phyloP scores from a whole-genome alignment of 2,329 filamentous ascomycete genomes.

The Xylariaceae sp. region DNA sequence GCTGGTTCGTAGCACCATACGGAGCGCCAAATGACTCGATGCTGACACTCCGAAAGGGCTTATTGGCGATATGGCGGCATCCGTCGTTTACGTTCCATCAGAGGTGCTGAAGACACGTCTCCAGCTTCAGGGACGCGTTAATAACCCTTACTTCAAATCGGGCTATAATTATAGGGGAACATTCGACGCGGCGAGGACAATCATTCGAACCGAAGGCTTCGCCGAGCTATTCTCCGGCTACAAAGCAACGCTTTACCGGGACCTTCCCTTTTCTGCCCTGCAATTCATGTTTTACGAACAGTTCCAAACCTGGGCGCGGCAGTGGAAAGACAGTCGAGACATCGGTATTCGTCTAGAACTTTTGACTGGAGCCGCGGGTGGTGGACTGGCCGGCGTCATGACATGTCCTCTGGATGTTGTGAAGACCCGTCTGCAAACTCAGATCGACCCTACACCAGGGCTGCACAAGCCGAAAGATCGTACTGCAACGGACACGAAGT shows the following conservation, averaged over 20 bases:
- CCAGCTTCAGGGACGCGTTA: conserved; percentile 89
- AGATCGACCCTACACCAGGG: conserved; percentile 52
- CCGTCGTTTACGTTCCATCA: conserved; percentile 90
- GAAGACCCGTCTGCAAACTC: conserved; percentile 93
- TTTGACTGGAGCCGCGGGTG: conserved; percentile 81
- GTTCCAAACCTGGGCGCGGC: conserved; percentile 74
- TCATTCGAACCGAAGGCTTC: conserved; percentile 76
- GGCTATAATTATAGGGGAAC: conserved; percentile 95
- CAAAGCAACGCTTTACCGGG: conserved; percentile 89
- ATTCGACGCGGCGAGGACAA: conserved; percentile 77
- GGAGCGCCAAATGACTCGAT: conserved; percentile 3
- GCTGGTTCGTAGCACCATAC: conserved; percentile 55
- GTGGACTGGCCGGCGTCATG: conserved; percentile 86
- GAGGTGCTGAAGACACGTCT: conserved; percentile 97
- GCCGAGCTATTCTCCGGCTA: conserved; percentile 93
- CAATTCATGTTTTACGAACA: conserved; percentile 99
- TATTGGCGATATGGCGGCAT: conserved; percentile 85
- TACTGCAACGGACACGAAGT: conserved; percentile 25
- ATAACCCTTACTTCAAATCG: conserved; percentile 89
- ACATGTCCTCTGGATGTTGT: conserved; percentile 97
- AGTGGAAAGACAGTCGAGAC: conserved; percentile 73
- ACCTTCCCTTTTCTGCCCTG: conserved; percentile 90
- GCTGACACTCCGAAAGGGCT: conserved; percentile 57
- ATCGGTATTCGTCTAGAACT: conserved; percentile 85
- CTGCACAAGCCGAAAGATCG: conserved; percentile 28